phyloP scores from a whole-genome alignment of 176 grass and related monocot species.

The barley (Hordeum vulgare) region DNA sequence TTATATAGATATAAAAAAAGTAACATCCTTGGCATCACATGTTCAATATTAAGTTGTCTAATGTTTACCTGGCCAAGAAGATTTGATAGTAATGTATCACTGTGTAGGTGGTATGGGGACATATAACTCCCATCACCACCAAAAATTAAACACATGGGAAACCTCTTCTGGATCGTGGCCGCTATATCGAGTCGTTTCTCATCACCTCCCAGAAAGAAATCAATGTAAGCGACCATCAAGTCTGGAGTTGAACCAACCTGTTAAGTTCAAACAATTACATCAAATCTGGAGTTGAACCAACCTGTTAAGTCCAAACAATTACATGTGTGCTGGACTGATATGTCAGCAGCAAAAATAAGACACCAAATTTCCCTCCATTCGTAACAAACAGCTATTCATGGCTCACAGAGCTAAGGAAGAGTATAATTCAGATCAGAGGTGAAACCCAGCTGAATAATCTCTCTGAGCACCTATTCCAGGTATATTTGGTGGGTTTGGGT shows the following conservation, averaged over 20 bases:
- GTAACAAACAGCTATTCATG: background rate
- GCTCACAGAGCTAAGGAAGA: background rate
- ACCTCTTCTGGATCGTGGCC: slow-evolving; percentile 85
- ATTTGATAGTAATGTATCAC: slow-evolving; percentile 86
- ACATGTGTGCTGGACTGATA: background rate
- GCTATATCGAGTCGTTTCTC: slow-evolving; percentile 81
- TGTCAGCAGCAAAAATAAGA: background rate
- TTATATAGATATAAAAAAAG: background rate
- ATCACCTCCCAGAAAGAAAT: slow-evolving; percentile 98
- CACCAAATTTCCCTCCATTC: background rate
- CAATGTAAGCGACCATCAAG: slow-evolving; percentile 96
- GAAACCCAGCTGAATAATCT: background rate
- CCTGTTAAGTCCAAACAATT: slow-evolving; percentile 47
- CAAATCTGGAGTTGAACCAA: slow-evolving; percentile 91
- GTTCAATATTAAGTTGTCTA: background rate
- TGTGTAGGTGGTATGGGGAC: slow-evolving; percentile 91
- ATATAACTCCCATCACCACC: slow-evolving; percentile 98
- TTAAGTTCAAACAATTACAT: slow-evolving; percentile 24
- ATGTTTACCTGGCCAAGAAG: slow-evolving; percentile 83
- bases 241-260: slow-evolving; percentile 97
- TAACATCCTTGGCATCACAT: background rate
- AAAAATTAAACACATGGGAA: slow-evolving; percentile 95
- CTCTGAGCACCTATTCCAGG: background rate
- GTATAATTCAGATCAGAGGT: background rate
- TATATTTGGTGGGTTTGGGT: background rate